Percentiles rank a stretch among this genome's conserved stretches.
These are phyloP conservation scores for Phylloporus rhodoxanthus DNA, from an alignment of 768 basidiomycete species.

Conservation along the genomic window DNA sequence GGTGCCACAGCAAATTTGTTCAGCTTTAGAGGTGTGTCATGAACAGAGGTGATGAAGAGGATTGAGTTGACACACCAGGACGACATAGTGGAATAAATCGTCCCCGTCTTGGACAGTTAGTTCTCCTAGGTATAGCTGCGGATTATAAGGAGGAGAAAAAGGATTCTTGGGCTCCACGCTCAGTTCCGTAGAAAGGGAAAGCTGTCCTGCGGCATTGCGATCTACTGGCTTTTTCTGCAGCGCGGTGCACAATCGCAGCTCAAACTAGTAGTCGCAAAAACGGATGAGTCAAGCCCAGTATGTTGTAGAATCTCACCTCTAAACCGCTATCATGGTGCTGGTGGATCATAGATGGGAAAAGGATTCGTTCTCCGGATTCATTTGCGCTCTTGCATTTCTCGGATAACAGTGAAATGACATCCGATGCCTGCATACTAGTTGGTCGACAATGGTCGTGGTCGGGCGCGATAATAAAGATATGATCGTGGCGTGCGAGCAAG, in stretches of 20 bases:
- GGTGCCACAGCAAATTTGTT: constrained; percentile 85
- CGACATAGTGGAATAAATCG: constrained; percentile 53
- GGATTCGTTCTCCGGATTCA: constrained; percentile 60
- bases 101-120: constrained; percentile 46
- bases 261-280: constrained; percentile 49
- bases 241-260: constrained; percentile 81
- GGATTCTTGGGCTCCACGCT: constrained; percentile 45
- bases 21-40: constrained; percentile 41
- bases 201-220: constrained; percentile 40
- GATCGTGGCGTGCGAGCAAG: constrained; percentile 10
- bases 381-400: constrained; percentile 53
- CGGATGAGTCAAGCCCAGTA: background rate
- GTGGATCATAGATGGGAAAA: constrained; percentile 70
- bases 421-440: constrained; percentile 26
- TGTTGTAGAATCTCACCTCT: constrained; percentile 42
- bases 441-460: too few species aligned
- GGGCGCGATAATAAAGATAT: too few species aligned
- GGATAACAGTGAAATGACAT: constrained; percentile 53
- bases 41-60: background rate
- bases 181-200: constrained; percentile 22
- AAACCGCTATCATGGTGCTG: constrained; percentile 56
- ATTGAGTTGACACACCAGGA: constrained; percentile 50
- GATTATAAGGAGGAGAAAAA: constrained; percentile 82
- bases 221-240: constrained; percentile 68
- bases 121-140: constrained; percentile 70